Evolutionary conservation across 2,329 filamentous ascomycete species (phyloP).

Genomic region (Tympanopsis confertula): DNA sequence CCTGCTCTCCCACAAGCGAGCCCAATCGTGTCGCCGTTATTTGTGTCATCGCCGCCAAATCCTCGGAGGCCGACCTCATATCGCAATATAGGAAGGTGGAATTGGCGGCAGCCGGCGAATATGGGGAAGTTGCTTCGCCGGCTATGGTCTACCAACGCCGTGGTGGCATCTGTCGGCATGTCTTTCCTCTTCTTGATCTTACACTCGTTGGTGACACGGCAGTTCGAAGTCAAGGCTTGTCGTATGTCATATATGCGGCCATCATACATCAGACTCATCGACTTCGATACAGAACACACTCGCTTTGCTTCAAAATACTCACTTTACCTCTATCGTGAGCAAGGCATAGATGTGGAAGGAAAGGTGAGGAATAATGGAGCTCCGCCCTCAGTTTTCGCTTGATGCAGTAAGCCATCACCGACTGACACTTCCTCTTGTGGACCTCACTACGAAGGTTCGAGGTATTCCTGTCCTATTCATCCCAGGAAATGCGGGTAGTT

Average conservation of each 20-base stretch:
- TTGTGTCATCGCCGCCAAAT: no score
- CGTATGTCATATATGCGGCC: slow-evolving; percentile 95
- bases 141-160: no score
- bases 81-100: no score
- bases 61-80: no score
- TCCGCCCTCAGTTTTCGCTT: no score
- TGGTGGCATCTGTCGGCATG: slow-evolving; percentile 64
- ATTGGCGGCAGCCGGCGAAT: no score
- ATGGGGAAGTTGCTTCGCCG: no score
- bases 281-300: slow-evolving; percentile 96
- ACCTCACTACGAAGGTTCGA: slow-evolving; percentile 52
- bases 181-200: slow-evolving; percentile 64
- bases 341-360: slow-evolving; percentile 72
- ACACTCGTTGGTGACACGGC: slow-evolving; percentile 65
- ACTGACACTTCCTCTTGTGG: slow-evolving; percentile 11
- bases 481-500: slow-evolving; percentile 93
- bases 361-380: slow-evolving; percentile 37
- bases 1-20: no score
- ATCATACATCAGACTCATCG: slow-evolving; percentile 70
- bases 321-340: slow-evolving; percentile 84
- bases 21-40: no score
- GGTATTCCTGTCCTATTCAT: slow-evolving; percentile 93
- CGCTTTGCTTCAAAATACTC: slow-evolving; percentile 97
- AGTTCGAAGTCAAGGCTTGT: slow-evolving; percentile 83
- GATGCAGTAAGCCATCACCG: neutral